Conservation (phyloP, 768 basidiomycete genomes). For the Tulasnella sp. region DNA sequence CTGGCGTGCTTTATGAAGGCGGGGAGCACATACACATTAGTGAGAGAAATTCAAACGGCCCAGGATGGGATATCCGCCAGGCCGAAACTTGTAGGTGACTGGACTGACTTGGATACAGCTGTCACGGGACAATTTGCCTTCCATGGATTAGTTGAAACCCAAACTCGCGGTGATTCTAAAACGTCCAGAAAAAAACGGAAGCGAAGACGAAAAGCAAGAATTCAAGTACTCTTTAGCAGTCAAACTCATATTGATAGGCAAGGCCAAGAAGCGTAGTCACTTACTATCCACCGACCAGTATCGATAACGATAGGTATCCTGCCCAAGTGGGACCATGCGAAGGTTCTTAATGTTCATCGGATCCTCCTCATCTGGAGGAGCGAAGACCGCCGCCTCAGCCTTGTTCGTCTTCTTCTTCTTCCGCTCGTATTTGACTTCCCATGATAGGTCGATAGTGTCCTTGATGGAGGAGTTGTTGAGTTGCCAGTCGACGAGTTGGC, state of each 20-base stretch:
- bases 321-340: conserved; percentile 60
- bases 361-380: conserved; percentile 43
- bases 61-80: neutral
- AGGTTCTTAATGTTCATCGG: conserved; percentile 54
- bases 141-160: conserved; percentile 81
- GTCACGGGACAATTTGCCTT: conserved; percentile 56
- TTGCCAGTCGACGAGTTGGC: conserved; percentile 77
- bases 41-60: conserved; percentile 25
- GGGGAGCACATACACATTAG: conserved; percentile 62
- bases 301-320: conserved; percentile 62
- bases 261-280: conserved; percentile 37
- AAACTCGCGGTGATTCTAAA: conserved; percentile 73
- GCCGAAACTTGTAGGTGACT: neutral
- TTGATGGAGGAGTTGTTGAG: conserved; percentile 43
- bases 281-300: conserved; percentile 84
- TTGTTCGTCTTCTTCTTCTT: conserved; percentile 66
- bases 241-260: no score
- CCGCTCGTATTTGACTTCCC: conserved; percentile 76
- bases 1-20: conserved; percentile 38
- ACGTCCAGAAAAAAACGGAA: no score
- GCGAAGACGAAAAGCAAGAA: neutral
- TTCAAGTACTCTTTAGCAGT: no score
- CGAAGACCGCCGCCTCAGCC: conserved; percentile 31
- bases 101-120: neutral
- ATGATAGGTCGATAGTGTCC: conserved; percentile 65